Evolutionary conservation across 139 green algal genomes (phyloP).

Genomic region (Chlamydomonas schloesseri): DNA sequence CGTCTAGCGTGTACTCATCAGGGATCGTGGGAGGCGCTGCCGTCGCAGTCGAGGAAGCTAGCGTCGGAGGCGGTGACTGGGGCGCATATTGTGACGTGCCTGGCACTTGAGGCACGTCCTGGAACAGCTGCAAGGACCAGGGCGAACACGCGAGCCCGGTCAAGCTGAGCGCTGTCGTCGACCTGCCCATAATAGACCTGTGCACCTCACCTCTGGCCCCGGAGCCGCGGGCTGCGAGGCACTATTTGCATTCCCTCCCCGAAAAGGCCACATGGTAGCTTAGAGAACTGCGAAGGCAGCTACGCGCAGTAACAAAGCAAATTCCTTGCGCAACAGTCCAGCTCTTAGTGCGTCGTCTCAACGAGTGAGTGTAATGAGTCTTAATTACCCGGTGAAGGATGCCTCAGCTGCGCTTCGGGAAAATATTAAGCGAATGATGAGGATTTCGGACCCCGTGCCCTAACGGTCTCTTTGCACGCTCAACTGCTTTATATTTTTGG

Average conservation of each 20-base stretch:
- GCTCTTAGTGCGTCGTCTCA: too few relatives aligned
- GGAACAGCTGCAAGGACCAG: slow-evolving; percentile 29
- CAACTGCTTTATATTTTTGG: too few relatives aligned
- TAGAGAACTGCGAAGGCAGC: neutral
- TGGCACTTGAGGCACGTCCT: slow-evolving; percentile 25
- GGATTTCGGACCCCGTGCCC: too few relatives aligned
- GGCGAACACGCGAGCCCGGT: too few relatives aligned
- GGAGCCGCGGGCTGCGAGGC: neutral
- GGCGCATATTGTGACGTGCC: neutral
- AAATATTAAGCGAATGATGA: too few relatives aligned
- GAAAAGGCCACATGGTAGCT: slow-evolving; percentile 23
- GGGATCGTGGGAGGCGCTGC: slow-evolving; percentile 8
- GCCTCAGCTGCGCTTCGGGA: too few relatives aligned
- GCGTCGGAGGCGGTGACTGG: slow-evolving; percentile 16
- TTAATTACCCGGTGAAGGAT: too few relatives aligned
- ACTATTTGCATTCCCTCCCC: neutral
- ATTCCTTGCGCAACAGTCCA: too few relatives aligned
- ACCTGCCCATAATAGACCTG: neutral
- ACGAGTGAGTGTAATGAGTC: too few relatives aligned
- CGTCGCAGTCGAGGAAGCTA: neutral
- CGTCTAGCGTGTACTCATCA: slow-evolving; percentile 91
- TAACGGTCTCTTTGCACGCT: too few relatives aligned
- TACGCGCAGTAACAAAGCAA: too few relatives aligned
- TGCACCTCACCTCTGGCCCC: slow-evolving; percentile 2
- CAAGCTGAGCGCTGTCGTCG: too few relatives aligned